A percentile compares a stretch with the other conserved stretches of the same genome.
phyloP scores from a whole-genome alignment of 2,329 filamentous ascomycete genomes.

The Sphaerostilbella broomeana region DNA sequence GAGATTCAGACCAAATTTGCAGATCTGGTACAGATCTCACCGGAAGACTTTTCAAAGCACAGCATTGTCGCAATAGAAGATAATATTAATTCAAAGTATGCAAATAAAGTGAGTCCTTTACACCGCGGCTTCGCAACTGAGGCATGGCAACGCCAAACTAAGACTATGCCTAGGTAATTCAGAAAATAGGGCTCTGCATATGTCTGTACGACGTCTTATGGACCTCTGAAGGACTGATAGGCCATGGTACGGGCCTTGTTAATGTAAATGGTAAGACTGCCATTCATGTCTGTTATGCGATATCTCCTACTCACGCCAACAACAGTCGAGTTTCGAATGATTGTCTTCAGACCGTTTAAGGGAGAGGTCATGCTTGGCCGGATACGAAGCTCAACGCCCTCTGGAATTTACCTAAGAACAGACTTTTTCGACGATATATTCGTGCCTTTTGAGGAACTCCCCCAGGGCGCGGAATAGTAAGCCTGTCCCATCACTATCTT shows the following conservation, averaged over 20 bases:
- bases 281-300: neutral
- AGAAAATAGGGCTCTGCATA: slow-evolving; percentile 89
- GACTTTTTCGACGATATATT: slow-evolving; percentile 95
- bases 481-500: slow-evolving; percentile 24
- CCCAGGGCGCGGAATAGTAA: slow-evolving; percentile 71
- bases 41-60: slow-evolving; percentile 78
- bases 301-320: neutral
- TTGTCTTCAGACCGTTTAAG: slow-evolving; percentile 94
- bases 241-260: slow-evolving; percentile 83
- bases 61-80: slow-evolving; percentile 85
- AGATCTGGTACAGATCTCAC: slow-evolving; percentile 88
- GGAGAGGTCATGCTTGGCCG: slow-evolving; percentile 83
- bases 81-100: slow-evolving; percentile 94
- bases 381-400: slow-evolving; percentile 66
- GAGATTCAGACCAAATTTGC: slow-evolving; percentile 73
- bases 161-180: slow-evolving; percentile 58
- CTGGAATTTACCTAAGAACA: slow-evolving; percentile 71
- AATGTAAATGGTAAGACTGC: slow-evolving; percentile 73
- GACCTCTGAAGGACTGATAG: slow-evolving; percentile 87
- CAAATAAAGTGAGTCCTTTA: slow-evolving; percentile 63
- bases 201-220: slow-evolving; percentile 87
- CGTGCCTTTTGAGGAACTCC: slow-evolving; percentile 66
- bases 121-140: no score
- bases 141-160: neutral
- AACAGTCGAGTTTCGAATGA: slow-evolving; percentile 81